Evolutionary conservation across 2,329 filamentous ascomycete species (phyloP), one percentile per base, ranked within the genome.

Genomic region (Scedosporium dehoogii): DNA sequence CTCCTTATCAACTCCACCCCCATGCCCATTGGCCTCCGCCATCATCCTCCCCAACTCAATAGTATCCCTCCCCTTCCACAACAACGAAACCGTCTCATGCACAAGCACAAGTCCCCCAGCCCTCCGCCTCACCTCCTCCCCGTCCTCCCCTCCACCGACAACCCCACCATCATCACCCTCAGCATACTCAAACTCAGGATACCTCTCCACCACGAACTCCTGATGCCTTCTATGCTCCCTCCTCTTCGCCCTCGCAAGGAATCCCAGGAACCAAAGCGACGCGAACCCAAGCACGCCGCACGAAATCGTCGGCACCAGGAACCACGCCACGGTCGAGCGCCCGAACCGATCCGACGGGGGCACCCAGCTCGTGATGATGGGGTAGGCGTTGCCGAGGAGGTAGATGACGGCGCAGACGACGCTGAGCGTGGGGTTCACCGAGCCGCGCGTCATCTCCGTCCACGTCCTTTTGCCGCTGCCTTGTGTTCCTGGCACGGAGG

Each of bases 31-130:
- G 4, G 27, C 59, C 16, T 42, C 59, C 27, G 46, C 33, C 33
- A 57, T 46, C 38, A 57, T 57, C 51, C 41, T 21, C 18, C 46
- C 60, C 18, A 62, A 51, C 33, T 62, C 60, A 10, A 62, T 62
- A 12, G 69, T 68, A 59, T 74, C 72, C 16, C 64, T 69, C 0
- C 69, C 72, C 16, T 71, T 69, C 72, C 72, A 74, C 56, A 70
- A 70, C 14, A 73, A 62, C 59, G 72, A 74, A 0, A 74, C 72
- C 5, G 72, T 74, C 66, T 74, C 73, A n/a, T 74, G 73, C 6
- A 73, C 68, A 27, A 74, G 68, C 2, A 74, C 68, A 29, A 74
- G 69, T 0, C 72, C 72, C 6, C 66, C 68, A 4, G 29, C 51
- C 60, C 59, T 60, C 21, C 60, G 61, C n/a, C 63, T 64, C 5